Percentiles rank a stretch among this genome's conserved stretches.
These are phyloP conservation scores for Phlebiopsis flavidoalba DNA, from an alignment of 768 basidiomycete species.

Conservation along the genomic window DNA sequence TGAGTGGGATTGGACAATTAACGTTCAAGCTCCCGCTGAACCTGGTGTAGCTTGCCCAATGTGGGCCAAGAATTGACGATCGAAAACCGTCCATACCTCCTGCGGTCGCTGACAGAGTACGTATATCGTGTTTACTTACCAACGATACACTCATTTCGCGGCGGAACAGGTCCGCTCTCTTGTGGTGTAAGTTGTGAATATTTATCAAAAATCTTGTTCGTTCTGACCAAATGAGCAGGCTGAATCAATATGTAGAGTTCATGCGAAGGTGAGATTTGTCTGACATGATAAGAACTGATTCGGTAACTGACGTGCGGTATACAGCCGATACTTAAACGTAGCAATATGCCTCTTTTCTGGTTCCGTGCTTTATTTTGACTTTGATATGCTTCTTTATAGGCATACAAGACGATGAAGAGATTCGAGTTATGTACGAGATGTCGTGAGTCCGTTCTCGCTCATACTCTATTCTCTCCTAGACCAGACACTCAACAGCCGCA, in stretches of 20 bases:
- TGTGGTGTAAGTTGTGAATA: not conserved
- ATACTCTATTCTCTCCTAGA: not conserved
- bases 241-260: constrained; percentile 1
- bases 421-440: constrained; percentile 21
- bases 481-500: constrained; percentile 22
- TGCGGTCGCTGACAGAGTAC: not conserved
- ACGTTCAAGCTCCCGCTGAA: not conserved
- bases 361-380: not conserved
- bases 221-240: not conserved
- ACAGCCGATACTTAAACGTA: not conserved
- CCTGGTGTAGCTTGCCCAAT: too few species aligned
- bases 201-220: not conserved
- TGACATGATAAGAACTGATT: not conserved
- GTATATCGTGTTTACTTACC: too few species aligned
- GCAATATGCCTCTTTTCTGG: not conserved
- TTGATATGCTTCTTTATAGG: constrained; percentile 24
- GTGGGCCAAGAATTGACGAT: not conserved
- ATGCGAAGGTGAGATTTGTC: not conserved
- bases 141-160: not conserved
- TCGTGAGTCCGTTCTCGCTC: constrained; percentile 19
- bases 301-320: not conserved
- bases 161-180: not conserved
- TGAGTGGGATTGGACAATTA: not conserved
- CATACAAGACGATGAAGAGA: constrained; percentile 44
- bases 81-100: not conserved